Conservation (phyloP, 768 basidiomycete genomes). For the Pholiota molesta region DNA sequence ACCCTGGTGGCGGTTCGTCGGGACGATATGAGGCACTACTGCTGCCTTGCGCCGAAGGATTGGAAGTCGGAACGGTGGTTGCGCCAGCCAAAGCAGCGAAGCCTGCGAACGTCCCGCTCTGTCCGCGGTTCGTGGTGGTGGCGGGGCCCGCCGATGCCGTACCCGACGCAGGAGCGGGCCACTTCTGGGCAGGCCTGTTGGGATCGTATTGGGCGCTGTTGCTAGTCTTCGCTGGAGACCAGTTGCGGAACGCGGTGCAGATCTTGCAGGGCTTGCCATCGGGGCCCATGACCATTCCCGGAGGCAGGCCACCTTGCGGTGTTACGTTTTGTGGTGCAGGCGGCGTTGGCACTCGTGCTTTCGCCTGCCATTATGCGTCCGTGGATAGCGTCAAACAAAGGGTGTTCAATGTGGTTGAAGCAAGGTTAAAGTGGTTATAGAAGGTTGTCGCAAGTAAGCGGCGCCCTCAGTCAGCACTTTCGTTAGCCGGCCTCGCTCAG, state of each 20-base stretch:
- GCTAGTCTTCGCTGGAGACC: constrained; percentile 51
- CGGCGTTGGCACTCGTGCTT: background rate
- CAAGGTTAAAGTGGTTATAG: no score
- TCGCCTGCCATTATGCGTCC: background rate
- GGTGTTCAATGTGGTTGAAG: no score
- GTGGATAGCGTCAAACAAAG: background rate
- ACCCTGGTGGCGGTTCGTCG: constrained; percentile 57
- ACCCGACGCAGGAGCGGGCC: constrained; percentile 11
- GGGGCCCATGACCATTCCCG: constrained; percentile 87
- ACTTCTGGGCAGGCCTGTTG: constrained; percentile 17
- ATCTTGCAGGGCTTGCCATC: constrained; percentile 97
- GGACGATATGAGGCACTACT: constrained; percentile 25
- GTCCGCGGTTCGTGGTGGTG: constrained; percentile 17
- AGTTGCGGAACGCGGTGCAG: constrained; percentile 79
- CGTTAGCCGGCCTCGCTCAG: background rate
- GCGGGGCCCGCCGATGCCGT: background rate
- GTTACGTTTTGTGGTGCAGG: background rate
- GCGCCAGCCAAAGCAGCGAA: constrained; percentile 19
- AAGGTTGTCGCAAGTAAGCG: no score
- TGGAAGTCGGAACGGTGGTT: constrained; percentile 4
- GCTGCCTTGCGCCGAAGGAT: constrained; percentile 17
- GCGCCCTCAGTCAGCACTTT: no score
- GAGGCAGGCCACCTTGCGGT: constrained; percentile 44
- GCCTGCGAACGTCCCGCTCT: constrained; percentile 30
- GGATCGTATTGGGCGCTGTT: constrained; percentile 25